A percentile compares a stretch with the other conserved stretches of the same genome.
phyloP scores from a whole-genome alignment of 495 filamentous ascomycete species.

The Xylaria acuta region DNA sequence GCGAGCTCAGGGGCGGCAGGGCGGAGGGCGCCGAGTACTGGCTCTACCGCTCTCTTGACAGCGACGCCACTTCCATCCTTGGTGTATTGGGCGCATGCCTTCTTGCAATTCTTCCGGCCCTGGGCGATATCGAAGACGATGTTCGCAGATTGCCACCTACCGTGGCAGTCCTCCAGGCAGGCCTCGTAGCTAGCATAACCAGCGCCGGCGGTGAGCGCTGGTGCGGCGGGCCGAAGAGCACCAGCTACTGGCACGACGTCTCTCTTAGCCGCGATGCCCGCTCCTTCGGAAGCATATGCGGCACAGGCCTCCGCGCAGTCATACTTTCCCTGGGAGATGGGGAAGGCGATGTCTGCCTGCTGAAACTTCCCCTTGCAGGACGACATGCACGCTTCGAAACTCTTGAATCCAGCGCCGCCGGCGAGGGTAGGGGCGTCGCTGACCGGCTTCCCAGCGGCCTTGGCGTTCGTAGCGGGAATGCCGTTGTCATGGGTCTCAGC shows the following conservation, averaged over 20 bases:
- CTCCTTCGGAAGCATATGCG: background rate
- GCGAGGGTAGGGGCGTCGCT: background rate
- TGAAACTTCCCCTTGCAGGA: background rate
- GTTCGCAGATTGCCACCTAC: background rate
- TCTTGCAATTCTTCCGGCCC: background rate
- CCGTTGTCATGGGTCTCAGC: background rate
- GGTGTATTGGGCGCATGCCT: background rate
- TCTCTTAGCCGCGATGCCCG: background rate
- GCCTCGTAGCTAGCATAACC: background rate
- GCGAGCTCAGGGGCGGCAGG: background rate
- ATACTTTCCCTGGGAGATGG: background rate
- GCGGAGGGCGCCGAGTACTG: background rate
- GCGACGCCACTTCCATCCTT: background rate
- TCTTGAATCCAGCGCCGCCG: background rate
- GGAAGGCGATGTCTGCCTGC: background rate
- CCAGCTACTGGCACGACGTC: background rate
- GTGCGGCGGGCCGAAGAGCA: background rate
- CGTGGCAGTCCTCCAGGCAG: background rate
- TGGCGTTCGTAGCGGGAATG: background rate
- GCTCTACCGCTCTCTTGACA: background rate
- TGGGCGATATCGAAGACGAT: background rate
- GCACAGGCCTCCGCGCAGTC: conserved; percentile 19
- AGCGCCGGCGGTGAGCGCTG: background rate
- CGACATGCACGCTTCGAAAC: background rate
- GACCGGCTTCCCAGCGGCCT: background rate